Percentiles rank a stretch among this genome's conserved stretches.
Evolutionary conservation across 1,139 yeast genomes (phyloP).

Genomic region (Trichomonascaceae sp.): DNA sequence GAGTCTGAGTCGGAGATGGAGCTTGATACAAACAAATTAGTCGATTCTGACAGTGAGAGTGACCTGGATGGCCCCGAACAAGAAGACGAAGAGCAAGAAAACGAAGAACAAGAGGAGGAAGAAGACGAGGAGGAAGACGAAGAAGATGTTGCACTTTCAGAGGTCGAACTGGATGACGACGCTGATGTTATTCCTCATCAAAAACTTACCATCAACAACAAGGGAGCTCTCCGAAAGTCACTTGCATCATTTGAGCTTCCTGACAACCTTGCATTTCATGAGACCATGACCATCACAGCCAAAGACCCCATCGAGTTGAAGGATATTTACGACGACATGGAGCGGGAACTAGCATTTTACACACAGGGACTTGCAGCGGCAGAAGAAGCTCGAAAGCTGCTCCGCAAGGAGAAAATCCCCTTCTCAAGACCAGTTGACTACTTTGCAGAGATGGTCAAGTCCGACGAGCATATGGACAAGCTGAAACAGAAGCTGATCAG

Average conservation of each 20-base stretch:
- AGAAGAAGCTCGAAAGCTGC: constrained; percentile 50
- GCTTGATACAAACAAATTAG: constrained; percentile 14
- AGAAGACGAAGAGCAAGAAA: constrained; percentile 17
- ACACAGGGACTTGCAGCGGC: constrained; percentile 89
- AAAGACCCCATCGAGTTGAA: constrained; percentile 51
- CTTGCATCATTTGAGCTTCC: constrained; percentile 24
- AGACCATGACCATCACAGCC: constrained; percentile 66
- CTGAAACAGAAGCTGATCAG: constrained; percentile 67
- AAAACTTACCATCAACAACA: constrained; percentile 50
- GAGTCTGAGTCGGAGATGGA: constrained; percentile 22
- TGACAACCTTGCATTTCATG: constrained; percentile 53
- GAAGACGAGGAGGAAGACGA: constrained; percentile 37
- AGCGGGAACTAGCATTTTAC: constrained; percentile 72
- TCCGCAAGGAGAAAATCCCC: constrained; percentile 59
- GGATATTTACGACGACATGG: constrained; percentile 91
- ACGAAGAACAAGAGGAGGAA: constrained; percentile 20
- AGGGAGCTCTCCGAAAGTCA: constrained; percentile 26
- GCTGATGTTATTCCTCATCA: constrained; percentile 86
- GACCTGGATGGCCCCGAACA: constrained; percentile 16
- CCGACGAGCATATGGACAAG: constrained; percentile 96
- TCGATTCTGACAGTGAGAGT: constrained; percentile 14
- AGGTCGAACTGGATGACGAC: constrained; percentile 70
- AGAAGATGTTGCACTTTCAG: constrained; percentile 39
- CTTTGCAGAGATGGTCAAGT: constrained; percentile 97
- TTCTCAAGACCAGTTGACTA: constrained; percentile 90